phyloP scores from a whole-genome alignment of 2,329 filamentous ascomycete species.

The Fusarium buxicola region DNA sequence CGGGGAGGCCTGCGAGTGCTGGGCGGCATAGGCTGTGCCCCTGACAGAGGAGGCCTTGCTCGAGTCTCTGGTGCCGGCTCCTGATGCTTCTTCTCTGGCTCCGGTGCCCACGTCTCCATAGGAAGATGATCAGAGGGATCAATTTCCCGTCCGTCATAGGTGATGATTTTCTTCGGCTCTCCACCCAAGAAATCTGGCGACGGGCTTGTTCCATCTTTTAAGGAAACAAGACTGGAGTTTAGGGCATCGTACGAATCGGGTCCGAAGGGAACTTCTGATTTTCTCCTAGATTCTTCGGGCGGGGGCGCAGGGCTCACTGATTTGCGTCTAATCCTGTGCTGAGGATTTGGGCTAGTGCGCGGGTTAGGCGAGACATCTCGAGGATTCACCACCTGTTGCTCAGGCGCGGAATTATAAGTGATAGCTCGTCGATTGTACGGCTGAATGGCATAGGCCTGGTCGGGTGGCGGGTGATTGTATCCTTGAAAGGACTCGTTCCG shows the following conservation, averaged over 20 bases:
- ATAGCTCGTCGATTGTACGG: constrained; percentile 58
- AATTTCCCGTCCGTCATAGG: constrained; percentile 79
- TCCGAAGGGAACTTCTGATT: constrained; percentile 75
- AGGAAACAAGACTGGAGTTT: constrained; percentile 67
- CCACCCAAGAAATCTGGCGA: constrained; percentile 57
- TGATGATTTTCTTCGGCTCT: constrained; percentile 75
- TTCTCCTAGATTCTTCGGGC: constrained; percentile 59
- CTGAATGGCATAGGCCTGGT: constrained; percentile 53
- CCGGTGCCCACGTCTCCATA: constrained; percentile 80
- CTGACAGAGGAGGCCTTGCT: constrained; percentile 61
- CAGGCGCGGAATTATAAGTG: constrained; percentile 52
- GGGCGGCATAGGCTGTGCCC: constrained; percentile 64
- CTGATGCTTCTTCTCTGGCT: constrained; percentile 68
- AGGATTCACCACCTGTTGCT: constrained; percentile 41
- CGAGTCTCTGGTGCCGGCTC: constrained; percentile 48
- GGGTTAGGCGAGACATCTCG: constrained; percentile 54
- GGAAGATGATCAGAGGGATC: constrained; percentile 86
- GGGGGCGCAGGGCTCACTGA: constrained; percentile 78
- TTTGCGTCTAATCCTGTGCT: constrained; percentile 73
- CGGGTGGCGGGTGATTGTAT: constrained; percentile 35
- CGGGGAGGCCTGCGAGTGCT: constrained; percentile 65
- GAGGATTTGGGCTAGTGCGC: constrained; percentile 53
- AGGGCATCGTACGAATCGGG: constrained; percentile 81
- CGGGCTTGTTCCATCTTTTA: constrained; percentile 50
- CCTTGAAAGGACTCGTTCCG: constrained; percentile 44